Percentiles rank a stretch among this genome's conserved stretches.
phyloP scores from a whole-genome alignment of 257 asterid species.

The Prunella vulgaris region DNA sequence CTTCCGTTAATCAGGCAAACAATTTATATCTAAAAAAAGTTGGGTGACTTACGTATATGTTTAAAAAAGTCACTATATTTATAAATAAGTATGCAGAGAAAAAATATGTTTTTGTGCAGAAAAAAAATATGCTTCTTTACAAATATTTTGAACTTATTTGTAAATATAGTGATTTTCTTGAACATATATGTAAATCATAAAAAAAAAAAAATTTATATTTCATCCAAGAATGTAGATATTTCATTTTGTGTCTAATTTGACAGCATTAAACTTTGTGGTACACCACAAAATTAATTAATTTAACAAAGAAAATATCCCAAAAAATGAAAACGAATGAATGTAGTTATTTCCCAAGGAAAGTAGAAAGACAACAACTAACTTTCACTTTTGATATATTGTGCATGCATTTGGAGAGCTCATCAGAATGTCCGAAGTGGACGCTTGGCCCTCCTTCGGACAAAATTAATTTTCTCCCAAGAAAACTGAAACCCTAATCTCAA shows the following conservation, averaged over 20 bases:
- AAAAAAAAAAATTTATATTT: no score
- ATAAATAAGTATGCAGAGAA: no score
- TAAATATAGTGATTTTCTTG: no score
- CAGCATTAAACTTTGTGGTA: neutral
- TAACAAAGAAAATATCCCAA: neutral
- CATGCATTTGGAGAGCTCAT: slow-evolving; percentile 12
- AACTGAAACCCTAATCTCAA: slow-evolving; percentile 38
- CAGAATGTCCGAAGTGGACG: slow-evolving; percentile 42
- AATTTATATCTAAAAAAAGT: no score
- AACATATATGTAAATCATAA: no score
- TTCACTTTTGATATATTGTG: neutral
- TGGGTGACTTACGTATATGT: no score
- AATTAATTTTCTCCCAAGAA: slow-evolving; percentile 11
- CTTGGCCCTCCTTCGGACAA: slow-evolving; percentile 30
- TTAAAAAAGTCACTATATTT: no score
- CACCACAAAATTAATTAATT: neutral
- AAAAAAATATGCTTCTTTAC: no score
- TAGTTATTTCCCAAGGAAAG: neutral
- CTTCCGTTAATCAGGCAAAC: no score
- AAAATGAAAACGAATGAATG: slow-evolving; percentile 1
- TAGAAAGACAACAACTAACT: neutral
- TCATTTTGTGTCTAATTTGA: neutral
- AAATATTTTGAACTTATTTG: no score
- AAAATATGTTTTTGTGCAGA: no score
- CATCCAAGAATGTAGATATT: no score